Conservation (phyloP, 1,284 basidiomycete species). For the Bondarzewia mesenterica region DNA sequence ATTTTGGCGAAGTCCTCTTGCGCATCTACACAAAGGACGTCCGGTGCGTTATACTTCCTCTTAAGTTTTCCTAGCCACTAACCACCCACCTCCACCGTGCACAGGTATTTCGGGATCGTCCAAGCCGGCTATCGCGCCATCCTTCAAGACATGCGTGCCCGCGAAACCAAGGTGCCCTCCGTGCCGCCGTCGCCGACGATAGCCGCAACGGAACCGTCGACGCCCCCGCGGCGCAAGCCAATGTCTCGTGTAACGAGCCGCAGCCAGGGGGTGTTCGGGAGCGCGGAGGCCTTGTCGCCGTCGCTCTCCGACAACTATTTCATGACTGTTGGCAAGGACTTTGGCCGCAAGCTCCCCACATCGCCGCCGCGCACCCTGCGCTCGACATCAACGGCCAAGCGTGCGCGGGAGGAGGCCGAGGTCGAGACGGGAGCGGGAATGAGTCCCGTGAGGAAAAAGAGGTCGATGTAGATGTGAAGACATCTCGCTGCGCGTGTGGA, state of each 20-base stretch:
- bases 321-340: slow-evolving; percentile 9
- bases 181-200: background rate
- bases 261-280: background rate
- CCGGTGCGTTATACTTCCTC: slow-evolving; percentile 21
- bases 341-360: too few relatives aligned
- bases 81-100: slow-evolving; percentile 6
- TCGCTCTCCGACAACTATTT: slow-evolving; percentile 8
- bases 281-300: slow-evolving; percentile 1
- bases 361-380: slow-evolving; percentile 1
- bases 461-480: background rate
- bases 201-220: slow-evolving; percentile 4
- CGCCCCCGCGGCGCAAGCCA: background rate
- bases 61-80: background rate
- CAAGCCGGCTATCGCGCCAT: slow-evolving; percentile 61
- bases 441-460: background rate
- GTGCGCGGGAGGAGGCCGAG: background rate
- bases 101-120: slow-evolving; percentile 44
- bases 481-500: too few relatives aligned
- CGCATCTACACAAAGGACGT: slow-evolving; percentile 61
- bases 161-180: background rate
- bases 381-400: background rate
- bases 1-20: slow-evolving; percentile 57
- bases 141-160: slow-evolving; percentile 15
- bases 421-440: background rate
- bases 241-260: slow-evolving; percentile 8